These are phyloP conservation scores for Udeniomyces megalosporus DNA, from an alignment of 768 basidiomycete species.

Conservation along the genomic window DNA sequence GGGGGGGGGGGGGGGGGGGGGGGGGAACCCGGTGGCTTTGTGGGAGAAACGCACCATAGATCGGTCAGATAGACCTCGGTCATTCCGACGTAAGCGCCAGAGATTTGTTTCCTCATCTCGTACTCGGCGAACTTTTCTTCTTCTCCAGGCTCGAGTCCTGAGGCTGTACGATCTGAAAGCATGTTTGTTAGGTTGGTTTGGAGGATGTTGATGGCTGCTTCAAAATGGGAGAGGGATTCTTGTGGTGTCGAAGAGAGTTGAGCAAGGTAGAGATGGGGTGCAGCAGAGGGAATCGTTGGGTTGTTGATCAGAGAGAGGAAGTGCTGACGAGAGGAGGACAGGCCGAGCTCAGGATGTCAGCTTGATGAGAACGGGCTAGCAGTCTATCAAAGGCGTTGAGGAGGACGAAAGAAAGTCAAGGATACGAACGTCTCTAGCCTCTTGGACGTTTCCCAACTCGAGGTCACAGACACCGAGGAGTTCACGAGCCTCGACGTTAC, in stretches of 20 bases:
- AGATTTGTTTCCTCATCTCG: slow-evolving; percentile 9
- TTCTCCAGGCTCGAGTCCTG: background rate
- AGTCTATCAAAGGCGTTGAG: background rate
- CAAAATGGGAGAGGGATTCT: slow-evolving; percentile 10
- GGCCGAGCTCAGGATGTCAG: no score
- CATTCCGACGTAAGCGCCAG: slow-evolving; percentile 10
- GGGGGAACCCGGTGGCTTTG: no score
- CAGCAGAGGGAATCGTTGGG: background rate
- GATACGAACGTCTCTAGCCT: slow-evolving; percentile 5
- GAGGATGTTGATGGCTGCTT: slow-evolving; percentile 8
- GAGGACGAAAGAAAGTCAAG: background rate
- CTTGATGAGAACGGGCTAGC: background rate
- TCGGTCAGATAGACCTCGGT: slow-evolving; percentile 17
- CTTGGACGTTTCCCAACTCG: slow-evolving; percentile 12
- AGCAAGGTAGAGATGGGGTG: slow-evolving; percentile 15
- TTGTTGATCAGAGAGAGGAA: slow-evolving; percentile 3
- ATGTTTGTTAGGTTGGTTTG: slow-evolving; percentile 4
- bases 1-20: no score
- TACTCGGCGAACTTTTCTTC: slow-evolving; percentile 2
- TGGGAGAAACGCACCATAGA: slow-evolving; percentile 16
- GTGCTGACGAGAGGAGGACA: background rate
- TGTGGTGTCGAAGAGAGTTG: slow-evolving; percentile 9
- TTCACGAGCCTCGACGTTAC: slow-evolving; percentile 10
- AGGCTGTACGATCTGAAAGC: background rate
- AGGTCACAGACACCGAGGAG: slow-evolving; percentile 11